Percentiles rank a stretch among this genome's conserved stretches.
These are phyloP conservation scores for Blastobotrys serpentis DNA, from an alignment of 1,139 yeast species.

Conservation along the genomic window DNA sequence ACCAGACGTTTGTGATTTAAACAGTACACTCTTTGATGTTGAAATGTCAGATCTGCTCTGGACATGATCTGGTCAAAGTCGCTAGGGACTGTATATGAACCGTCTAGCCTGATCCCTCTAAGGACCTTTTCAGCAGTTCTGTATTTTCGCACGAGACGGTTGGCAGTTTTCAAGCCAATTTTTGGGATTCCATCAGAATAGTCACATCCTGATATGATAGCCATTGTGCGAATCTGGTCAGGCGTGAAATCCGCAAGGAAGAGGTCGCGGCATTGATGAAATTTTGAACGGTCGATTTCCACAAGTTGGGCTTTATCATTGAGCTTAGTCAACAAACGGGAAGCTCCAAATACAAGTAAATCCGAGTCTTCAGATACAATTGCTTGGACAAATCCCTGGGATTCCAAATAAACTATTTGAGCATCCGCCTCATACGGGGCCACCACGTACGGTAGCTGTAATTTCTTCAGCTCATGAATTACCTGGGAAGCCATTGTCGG, in stretches of 20 bases:
- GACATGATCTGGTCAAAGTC: slow-evolving; percentile 59
- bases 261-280: slow-evolving; percentile 41
- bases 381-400: slow-evolving; percentile 72
- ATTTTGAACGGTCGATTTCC: slow-evolving; percentile 52
- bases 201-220: slow-evolving; percentile 92
- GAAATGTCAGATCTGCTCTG: slow-evolving; percentile 78
- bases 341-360: slow-evolving; percentile 83
- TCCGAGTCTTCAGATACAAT: slow-evolving; percentile 95
- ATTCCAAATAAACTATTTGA: slow-evolving; percentile 89
- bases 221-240: slow-evolving; percentile 69
- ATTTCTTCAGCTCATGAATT: slow-evolving; percentile 63
- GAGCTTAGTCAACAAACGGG: slow-evolving; percentile 71
- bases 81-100: slow-evolving; percentile 55
- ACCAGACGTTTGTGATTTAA: slow-evolving; percentile 51
- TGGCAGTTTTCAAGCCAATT: slow-evolving; percentile 78
- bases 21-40: slow-evolving; percentile 81
- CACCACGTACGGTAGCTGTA: slow-evolving; percentile 68
- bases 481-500: slow-evolving; percentile 88
- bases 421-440: slow-evolving; percentile 99
- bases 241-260: slow-evolving; percentile 48
- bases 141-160: slow-evolving; percentile 55
- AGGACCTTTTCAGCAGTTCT: slow-evolving; percentile 55
- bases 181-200: slow-evolving; percentile 84
- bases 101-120: slow-evolving; percentile 59
- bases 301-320: slow-evolving; percentile 70